A percentile compares a stretch with the other conserved stretches of the same genome.
These are phyloP conservation scores for Viola pubescens DNA, from an alignment of 441 rosid species.

Conservation along the genomic window DNA sequence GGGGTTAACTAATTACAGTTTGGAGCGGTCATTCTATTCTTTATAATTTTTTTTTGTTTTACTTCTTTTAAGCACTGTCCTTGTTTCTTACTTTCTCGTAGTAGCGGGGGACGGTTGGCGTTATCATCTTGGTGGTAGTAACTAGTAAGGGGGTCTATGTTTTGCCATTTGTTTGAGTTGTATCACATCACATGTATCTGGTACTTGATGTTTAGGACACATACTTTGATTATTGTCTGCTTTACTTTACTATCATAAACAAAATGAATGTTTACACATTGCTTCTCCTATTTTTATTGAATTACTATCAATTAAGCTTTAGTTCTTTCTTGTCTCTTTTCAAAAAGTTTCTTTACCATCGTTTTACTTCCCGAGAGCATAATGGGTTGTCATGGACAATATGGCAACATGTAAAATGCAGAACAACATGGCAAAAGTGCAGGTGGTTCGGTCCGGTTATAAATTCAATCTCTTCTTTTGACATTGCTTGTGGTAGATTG, in stretches of 20 bases:
- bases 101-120: slow-evolving; percentile 17
- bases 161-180: slow-evolving; percentile 19
- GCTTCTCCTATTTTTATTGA: background rate
- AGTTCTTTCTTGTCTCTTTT: background rate
- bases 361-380: background rate
- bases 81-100: slow-evolving; percentile 23
- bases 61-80: slow-evolving; percentile 8
- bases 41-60: slow-evolving; percentile 7
- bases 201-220: slow-evolving; percentile 15
- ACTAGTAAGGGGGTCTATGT: slow-evolving; percentile 18
- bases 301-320: background rate
- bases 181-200: slow-evolving; percentile 14
- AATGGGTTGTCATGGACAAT: too few species aligned
- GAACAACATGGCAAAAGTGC: too few species aligned
- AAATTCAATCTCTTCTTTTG: too few species aligned
- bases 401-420: too few species aligned
- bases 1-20: slow-evolving; percentile 5
- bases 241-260: slow-evolving; percentile 9
- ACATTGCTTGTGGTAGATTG: too few species aligned
- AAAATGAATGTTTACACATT: slow-evolving; percentile 7
- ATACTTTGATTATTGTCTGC: slow-evolving; percentile 3
- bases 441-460: too few species aligned
- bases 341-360: background rate
- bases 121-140: slow-evolving; percentile 15
- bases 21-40: slow-evolving; percentile 20